Conservation (phyloP, 148 eudicot genomes). For the Selenicereus undatus region DNA sequence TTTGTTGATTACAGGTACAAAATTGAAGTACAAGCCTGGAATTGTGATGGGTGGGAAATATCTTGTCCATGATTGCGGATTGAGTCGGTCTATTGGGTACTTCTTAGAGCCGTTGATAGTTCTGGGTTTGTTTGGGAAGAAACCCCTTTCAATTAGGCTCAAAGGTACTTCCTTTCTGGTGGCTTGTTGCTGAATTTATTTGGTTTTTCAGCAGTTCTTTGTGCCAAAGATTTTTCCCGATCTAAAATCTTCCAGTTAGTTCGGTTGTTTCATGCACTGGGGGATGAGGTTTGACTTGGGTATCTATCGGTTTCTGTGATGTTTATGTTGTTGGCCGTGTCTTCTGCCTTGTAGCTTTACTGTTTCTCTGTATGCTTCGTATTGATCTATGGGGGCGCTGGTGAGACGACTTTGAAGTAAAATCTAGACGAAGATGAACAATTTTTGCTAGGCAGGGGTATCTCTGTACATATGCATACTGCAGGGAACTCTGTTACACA, state of each 20-base stretch:
- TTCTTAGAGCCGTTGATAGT: slow-evolving; percentile 76
- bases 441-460: not conserved
- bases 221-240: not conserved
- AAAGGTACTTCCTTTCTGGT: slow-evolving; percentile 43
- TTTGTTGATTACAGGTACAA: slow-evolving; percentile 51
- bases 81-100: slow-evolving; percentile 70
- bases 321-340: not conserved
- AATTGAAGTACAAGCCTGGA: slow-evolving; percentile 89
- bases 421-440: not conserved
- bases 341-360: not conserved
- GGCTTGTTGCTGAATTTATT: no score
- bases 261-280: not conserved
- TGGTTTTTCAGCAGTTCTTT: not conserved
- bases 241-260: not conserved
- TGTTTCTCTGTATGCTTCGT: not conserved
- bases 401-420: no score
- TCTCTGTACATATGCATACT: no score
- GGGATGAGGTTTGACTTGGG: no score
- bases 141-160: slow-evolving; percentile 68
- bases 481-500: not conserved
- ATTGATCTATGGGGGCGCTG: not conserved
- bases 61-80: slow-evolving; percentile 71
- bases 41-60: slow-evolving; percentile 71
- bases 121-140: slow-evolving; percentile 79
- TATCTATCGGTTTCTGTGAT: no score